A percentile compares a stretch with the other conserved stretches of the same genome.
Evolutionary conservation across 2,329 filamentous ascomycete species (phyloP).

Genomic region (Phaeosphaeriaceae sp.): DNA sequence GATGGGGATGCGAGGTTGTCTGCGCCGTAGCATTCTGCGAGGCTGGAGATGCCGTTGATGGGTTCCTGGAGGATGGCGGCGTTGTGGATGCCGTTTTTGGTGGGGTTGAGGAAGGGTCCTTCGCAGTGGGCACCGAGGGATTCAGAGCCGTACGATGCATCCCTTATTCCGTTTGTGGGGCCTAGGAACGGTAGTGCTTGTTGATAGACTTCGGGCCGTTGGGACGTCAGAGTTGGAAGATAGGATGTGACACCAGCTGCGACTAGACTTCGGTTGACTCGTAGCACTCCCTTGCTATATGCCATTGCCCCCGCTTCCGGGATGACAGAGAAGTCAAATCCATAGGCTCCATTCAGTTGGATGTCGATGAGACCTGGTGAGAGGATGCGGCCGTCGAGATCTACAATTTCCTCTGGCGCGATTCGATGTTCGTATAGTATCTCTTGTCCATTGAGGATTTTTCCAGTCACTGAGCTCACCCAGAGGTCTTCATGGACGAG

Average conservation of each 20-base stretch:
- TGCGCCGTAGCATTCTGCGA: conserved; percentile 75
- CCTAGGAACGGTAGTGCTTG: conserved; percentile 76
- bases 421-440: conserved; percentile 72
- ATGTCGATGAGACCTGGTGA: conserved; percentile 88
- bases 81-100: conserved; percentile 88
- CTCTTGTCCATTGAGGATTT: conserved; percentile 76
- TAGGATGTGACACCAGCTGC: conserved; percentile 88
- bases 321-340: conserved; percentile 88
- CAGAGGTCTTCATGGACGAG: conserved; percentile 84
- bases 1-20: conserved; percentile 65
- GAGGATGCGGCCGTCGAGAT: conserved; percentile 83
- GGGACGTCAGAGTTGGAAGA: conserved; percentile 84
- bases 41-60: conserved; percentile 67
- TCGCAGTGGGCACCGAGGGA: conserved; percentile 91
- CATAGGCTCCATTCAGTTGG: conserved; percentile 90
- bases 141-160: conserved; percentile 76
- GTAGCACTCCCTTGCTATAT: conserved; percentile 76
- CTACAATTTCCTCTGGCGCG: conserved; percentile 76
- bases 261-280: conserved; percentile 75
- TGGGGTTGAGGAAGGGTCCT: conserved; percentile 83
- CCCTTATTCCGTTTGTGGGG: conserved; percentile 69
- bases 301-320: conserved; percentile 65
- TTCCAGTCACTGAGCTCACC: conserved; percentile 82
- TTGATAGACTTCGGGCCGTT: conserved; percentile 81
- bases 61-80: conserved; percentile 72